Evolutionary conservation across 179 eudicot species (phyloP).

Genomic region (Beta lomatogona): DNA sequence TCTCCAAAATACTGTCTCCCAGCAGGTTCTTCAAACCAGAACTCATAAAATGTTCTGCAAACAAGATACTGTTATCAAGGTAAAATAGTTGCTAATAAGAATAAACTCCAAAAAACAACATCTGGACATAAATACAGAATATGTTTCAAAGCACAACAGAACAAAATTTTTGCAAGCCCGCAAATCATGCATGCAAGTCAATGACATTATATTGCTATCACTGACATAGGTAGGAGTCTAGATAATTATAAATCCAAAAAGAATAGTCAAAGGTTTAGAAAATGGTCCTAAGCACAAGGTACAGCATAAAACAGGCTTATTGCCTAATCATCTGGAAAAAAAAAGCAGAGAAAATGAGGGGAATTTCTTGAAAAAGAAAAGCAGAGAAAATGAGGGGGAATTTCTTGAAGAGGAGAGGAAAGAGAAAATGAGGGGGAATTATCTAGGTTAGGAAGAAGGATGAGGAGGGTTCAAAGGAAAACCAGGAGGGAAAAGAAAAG

Average conservation of each 20-base stretch:
- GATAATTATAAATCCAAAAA: neutral
- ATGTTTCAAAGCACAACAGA: neutral
- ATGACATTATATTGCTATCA: neutral
- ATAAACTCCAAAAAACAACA: constrained; percentile 8
- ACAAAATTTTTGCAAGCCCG: constrained; percentile 4
- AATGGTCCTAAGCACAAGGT: neutral
- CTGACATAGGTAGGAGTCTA: neutral
- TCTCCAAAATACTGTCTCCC: constrained; percentile 62
- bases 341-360: too few species aligned
- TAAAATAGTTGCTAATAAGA: neutral
- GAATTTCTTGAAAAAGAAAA: too few species aligned
- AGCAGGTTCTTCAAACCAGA: constrained; percentile 98
- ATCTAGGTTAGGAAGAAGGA: too few species aligned
- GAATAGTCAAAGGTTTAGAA: neutral
- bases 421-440: too few species aligned
- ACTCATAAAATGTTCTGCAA: constrained; percentile 95
- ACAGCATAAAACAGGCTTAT: too few species aligned
- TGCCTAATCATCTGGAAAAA: too few species aligned
- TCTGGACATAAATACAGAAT: constrained; percentile 11
- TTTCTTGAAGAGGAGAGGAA: too few species aligned
- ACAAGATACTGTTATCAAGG: constrained; percentile 77
- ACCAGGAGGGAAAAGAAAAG: too few species aligned
- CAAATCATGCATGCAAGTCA: neutral
- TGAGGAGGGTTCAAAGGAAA: too few species aligned
- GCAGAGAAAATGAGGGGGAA: too few species aligned